A percentile compares a stretch with the other conserved stretches of the same genome.
phyloP scores from a whole-genome alignment of 768 basidiomycete genomes.

The Boletales sp. region DNA sequence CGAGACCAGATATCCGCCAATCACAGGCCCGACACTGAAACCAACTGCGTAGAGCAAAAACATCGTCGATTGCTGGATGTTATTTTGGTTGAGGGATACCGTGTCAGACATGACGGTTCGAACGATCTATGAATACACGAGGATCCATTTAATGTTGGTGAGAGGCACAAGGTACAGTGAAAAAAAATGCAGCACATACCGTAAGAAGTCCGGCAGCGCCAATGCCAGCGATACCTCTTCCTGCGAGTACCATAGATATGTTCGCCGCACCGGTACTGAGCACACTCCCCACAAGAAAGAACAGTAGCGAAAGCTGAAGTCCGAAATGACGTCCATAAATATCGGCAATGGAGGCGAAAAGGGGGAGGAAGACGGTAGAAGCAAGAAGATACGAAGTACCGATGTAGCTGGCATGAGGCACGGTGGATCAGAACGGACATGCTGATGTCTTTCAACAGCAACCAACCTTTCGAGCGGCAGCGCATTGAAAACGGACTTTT shows the following conservation, averaged over 20 bases:
- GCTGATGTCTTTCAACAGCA: background rate
- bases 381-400: slow-evolving; percentile 50
- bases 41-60: slow-evolving; percentile 44
- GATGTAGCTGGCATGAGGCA: slow-evolving; percentile 34
- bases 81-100: slow-evolving; percentile 39
- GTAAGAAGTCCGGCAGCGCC: slow-evolving; percentile 45
- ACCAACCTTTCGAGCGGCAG: slow-evolving; percentile 25
- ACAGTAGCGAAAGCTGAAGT: slow-evolving; percentile 40
- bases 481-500: slow-evolving; percentile 28
- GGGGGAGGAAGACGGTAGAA: slow-evolving; percentile 50
- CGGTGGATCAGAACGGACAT: background rate
- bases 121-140: slow-evolving; percentile 27
- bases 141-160: background rate
- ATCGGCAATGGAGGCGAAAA: slow-evolving; percentile 49
- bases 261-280: slow-evolving; percentile 45
- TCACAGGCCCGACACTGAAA: slow-evolving; percentile 41
- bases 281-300: slow-evolving; percentile 46
- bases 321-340: slow-evolving; percentile 48
- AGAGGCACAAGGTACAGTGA: too few relatives aligned
- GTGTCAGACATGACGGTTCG: slow-evolving; percentile 46
- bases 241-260: slow-evolving; percentile 44
- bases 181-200: slow-evolving; percentile 6
- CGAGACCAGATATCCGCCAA: slow-evolving; percentile 37
- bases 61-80: slow-evolving; percentile 38
- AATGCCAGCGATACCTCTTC: slow-evolving; percentile 47